Conservation (phyloP, 345 rosid genomes). For the Citrus medica region DNA sequence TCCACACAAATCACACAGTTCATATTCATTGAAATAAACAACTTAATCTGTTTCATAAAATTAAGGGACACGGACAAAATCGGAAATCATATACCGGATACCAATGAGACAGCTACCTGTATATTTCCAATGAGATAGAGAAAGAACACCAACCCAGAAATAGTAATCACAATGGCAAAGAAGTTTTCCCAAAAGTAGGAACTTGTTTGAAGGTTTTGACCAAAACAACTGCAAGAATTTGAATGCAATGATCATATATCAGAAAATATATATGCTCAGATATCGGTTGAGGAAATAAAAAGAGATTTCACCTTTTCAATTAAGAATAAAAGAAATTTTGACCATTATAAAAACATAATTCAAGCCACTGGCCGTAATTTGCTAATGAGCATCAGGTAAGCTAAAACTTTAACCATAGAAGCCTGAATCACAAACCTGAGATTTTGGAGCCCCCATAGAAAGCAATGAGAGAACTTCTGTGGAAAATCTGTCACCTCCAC, state of each 20-base stretch:
- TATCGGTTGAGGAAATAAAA: neutral
- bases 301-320: too few species aligned
- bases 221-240: neutral
- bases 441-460: slow-evolving; percentile 40
- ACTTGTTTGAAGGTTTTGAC: neutral
- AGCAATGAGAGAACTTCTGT: slow-evolving; percentile 32
- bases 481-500: slow-evolving; percentile 29
- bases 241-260: neutral
- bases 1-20: neutral
- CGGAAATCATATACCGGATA: neutral
- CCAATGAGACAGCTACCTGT: neutral
- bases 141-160: slow-evolving; percentile 6
- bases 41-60: neutral
- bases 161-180: neutral
- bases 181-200: neutral
- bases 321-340: too few species aligned
- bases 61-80: neutral
- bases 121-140: slow-evolving; percentile 2
- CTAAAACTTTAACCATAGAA: neutral
- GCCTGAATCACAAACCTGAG: slow-evolving; percentile 24
- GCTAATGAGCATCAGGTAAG: neutral
- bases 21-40: neutral
- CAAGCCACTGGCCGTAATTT: neutral
- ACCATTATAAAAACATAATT: neutral
- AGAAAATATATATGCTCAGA: neutral